These are phyloP conservation scores for Leccinum subtestaceum DNA, from an alignment of 768 basidiomycete genomes.

Conservation along the genomic window DNA sequence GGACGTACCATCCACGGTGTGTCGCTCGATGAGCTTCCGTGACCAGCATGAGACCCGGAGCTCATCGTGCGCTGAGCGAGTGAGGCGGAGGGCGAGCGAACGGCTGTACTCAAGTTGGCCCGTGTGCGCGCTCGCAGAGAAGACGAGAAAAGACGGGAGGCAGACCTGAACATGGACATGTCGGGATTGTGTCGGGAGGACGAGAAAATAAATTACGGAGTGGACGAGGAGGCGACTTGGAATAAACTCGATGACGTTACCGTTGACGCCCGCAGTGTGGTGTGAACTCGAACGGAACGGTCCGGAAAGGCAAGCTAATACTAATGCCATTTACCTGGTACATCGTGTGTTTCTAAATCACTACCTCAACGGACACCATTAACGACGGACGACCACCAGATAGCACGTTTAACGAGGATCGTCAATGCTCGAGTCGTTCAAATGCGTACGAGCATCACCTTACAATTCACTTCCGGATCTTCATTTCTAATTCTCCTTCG, in stretches of 20 bases:
- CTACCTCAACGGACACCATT: not conserved
- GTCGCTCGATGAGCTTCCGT: constrained; percentile 19
- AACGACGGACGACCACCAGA: not conserved
- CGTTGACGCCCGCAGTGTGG: constrained; percentile 5
- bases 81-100: constrained; percentile 14
- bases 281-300: constrained; percentile 30
- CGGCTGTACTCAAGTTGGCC: constrained; percentile 1
- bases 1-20: constrained; percentile 31
- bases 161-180: constrained; percentile 28
- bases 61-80: constrained; percentile 27
- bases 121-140: constrained; percentile 18
- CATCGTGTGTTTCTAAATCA: not conserved
- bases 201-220: constrained; percentile 13
- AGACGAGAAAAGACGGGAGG: constrained; percentile 17
- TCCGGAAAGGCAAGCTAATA: constrained; percentile 15
- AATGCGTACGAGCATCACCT: constrained; percentile 4
- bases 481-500: constrained; percentile 24
- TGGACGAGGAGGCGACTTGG: constrained; percentile 2
- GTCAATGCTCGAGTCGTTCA: not conserved
- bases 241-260: constrained; percentile 30
- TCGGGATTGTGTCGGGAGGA: not conserved
- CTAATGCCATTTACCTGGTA: not conserved
- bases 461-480: constrained; percentile 8
- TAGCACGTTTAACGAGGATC: not conserved
- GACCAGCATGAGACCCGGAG: constrained; percentile 23